Percentiles rank a stretch among this genome's conserved stretches.
Conservation (phyloP, 805 yeast genomes). For the Scheffersomyces coipomensis region DNA sequence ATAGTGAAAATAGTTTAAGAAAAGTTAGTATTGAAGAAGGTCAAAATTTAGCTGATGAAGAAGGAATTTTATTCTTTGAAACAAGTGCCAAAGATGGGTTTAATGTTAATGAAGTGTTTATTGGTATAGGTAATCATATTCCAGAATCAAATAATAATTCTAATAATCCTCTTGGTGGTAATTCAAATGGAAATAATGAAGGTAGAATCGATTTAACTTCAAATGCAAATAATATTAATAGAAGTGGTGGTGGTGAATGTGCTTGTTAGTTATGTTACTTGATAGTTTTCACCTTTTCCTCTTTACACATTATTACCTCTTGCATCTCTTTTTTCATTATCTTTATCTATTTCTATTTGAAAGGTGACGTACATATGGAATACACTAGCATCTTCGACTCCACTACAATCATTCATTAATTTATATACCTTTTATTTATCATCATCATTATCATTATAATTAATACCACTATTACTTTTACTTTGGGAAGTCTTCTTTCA, state of each 20-base stretch:
- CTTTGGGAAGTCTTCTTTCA: no score
- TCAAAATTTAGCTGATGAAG: slow-evolving; percentile 82
- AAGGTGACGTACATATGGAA: no score
- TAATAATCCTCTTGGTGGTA: slow-evolving; percentile 62
- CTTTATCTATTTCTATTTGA: no score
- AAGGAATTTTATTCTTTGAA: slow-evolving; percentile 86
- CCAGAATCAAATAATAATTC: slow-evolving; percentile 44
- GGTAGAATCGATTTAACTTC: slow-evolving; percentile 38
- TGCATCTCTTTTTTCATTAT: no score
- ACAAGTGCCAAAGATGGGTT: slow-evolving; percentile 90
- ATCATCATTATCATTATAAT: no score
- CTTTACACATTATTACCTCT: no score
- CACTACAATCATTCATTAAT: no score
- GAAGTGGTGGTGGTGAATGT: slow-evolving; percentile 14
- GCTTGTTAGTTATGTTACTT: slow-evolving; percentile 22
- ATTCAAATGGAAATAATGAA: slow-evolving; percentile 14
- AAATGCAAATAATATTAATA: slow-evolving; percentile 2
- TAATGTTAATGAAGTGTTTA: slow-evolving; percentile 88
- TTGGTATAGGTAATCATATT: slow-evolving; percentile 84
- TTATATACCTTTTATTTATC: no score
- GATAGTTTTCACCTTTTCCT: no score
- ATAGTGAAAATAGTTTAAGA: slow-evolving; percentile 53
- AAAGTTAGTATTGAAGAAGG: slow-evolving; percentile 89
- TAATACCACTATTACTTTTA: no score
- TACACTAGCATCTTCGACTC: no score